phyloP scores from a whole-genome alignment of 1,284 basidiomycete species.

The Naganishia sp. region DNA sequence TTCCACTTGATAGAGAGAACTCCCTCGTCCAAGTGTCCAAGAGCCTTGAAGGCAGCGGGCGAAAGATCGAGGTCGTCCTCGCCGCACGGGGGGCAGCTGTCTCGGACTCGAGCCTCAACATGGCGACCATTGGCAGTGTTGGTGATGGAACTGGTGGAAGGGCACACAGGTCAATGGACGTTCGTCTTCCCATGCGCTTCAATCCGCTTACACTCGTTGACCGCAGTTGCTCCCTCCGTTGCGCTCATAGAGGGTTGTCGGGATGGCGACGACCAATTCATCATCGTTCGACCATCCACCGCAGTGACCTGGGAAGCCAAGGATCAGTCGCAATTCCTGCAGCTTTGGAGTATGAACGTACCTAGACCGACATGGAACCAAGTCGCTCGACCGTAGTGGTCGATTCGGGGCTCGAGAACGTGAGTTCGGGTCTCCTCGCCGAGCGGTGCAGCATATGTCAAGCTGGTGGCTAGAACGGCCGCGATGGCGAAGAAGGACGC shows the following conservation, averaged over 20 bases:
- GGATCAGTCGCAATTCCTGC: not conserved
- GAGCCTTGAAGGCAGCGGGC: slow-evolving; percentile 52
- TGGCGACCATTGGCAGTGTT: slow-evolving; percentile 62
- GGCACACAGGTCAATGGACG: not conserved
- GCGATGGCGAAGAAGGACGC: slow-evolving; percentile 36
- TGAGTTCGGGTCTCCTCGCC: slow-evolving; percentile 10
- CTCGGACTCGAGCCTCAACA: slow-evolving; percentile 64
- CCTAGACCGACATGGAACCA: slow-evolving; percentile 50
- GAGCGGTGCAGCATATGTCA: slow-evolving; percentile 32
- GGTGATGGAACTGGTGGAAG: slow-evolving; percentile 56
- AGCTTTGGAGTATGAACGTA: slow-evolving; percentile 32
- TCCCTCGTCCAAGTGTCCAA: slow-evolving; percentile 46
- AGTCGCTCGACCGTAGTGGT: slow-evolving; percentile 41
- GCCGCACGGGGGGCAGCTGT: slow-evolving; percentile 54
- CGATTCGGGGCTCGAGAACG: slow-evolving; percentile 36
- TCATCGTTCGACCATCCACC: slow-evolving; percentile 43
- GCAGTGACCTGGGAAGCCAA: not conserved
- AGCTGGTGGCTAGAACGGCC: slow-evolving; percentile 35
- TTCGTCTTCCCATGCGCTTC: not conserved
- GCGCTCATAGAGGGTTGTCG: slow-evolving; percentile 40
- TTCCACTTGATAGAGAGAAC: slow-evolving; percentile 47
- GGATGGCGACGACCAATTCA: slow-evolving; percentile 43
- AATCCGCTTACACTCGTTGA: slow-evolving; percentile 55
- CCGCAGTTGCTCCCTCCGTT: slow-evolving; percentile 61
- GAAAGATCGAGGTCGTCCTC: slow-evolving; percentile 57